These are phyloP conservation scores for Trichoderma breve DNA, from an alignment of 2,329 filamentous ascomycete species.

Conservation along the genomic window DNA sequence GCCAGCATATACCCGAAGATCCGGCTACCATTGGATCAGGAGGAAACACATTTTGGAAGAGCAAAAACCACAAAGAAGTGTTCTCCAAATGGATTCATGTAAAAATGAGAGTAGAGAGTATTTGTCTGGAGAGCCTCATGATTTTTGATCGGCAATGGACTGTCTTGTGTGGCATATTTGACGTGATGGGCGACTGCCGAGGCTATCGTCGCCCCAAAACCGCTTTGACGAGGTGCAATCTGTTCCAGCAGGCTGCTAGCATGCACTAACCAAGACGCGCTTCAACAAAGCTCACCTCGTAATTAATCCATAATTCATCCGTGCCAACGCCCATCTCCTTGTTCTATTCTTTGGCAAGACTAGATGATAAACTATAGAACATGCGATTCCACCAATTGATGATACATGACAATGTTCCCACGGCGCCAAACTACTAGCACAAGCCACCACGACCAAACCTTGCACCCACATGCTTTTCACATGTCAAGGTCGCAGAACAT, in stretches of 20 bases:
- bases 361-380: not conserved
- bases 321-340: not conserved
- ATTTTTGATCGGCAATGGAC: not conserved
- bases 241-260: not conserved
- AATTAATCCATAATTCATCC: not conserved
- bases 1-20: conserved; percentile 9
- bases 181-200: not conserved
- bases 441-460: not conserved
- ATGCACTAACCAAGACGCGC: not conserved
- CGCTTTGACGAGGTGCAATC: not conserved
- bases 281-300: not conserved
- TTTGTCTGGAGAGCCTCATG: not conserved
- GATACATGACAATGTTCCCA: not conserved
- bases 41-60: not conserved
- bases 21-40: not conserved
- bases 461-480: conserved; percentile 16
- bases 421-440: not conserved
- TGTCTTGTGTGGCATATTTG: not conserved
- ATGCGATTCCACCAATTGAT: not conserved
- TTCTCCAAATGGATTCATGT: not conserved
- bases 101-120: not conserved
- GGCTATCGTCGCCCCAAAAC: not conserved
- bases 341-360: not conserved
- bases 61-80: not conserved
- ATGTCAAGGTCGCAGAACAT: not conserved